phyloP scores from a whole-genome alignment of 768 basidiomycete genomes.

The Mycena kentingensis region DNA sequence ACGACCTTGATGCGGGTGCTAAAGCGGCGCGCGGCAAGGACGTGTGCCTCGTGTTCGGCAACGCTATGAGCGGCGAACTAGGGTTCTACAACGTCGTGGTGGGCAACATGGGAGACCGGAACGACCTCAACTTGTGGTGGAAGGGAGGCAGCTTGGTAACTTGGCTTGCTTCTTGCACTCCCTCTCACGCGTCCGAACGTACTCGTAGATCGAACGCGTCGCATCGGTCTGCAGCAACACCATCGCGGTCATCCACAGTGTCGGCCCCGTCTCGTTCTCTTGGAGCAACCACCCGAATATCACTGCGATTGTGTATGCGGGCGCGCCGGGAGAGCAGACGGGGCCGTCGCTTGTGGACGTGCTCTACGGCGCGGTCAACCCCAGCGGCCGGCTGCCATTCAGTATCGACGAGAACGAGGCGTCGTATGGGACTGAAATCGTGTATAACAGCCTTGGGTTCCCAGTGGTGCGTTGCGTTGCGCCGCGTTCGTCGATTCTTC shows the following conservation, averaged over 20 bases:
- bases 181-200: no score
- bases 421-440: conserved; percentile 31
- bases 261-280: conserved; percentile 67
- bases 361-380: conserved; percentile 76
- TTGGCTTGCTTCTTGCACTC: conserved; percentile 15
- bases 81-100: conserved; percentile 62
- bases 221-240: conserved; percentile 75
- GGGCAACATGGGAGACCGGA: conserved; percentile 61
- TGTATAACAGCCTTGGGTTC: conserved; percentile 40
- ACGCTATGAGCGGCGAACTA: conserved; percentile 56
- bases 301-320: conserved; percentile 48
- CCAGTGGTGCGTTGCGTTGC: conserved; percentile 32
- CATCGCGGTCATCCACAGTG: conserved; percentile 78
- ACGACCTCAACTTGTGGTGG: conserved; percentile 61
- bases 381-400: conserved; percentile 68
- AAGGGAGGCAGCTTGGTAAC: conserved; percentile 51
- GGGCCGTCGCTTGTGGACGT: conserved; percentile 78
- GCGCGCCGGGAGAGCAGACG: conserved; percentile 69
- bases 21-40: conserved; percentile 51
- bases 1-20: conserved; percentile 42
- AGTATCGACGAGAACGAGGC: conserved; percentile 60
- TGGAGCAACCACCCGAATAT: conserved; percentile 82
- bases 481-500: conserved; percentile 10
- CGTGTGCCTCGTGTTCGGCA: conserved; percentile 61
- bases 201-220: conserved; percentile 52